Evolutionary conservation across 208 protist genomes (phyloP), one percentile per base, ranked within the genome.

Genomic region (Wallacemonas sp.): DNA sequence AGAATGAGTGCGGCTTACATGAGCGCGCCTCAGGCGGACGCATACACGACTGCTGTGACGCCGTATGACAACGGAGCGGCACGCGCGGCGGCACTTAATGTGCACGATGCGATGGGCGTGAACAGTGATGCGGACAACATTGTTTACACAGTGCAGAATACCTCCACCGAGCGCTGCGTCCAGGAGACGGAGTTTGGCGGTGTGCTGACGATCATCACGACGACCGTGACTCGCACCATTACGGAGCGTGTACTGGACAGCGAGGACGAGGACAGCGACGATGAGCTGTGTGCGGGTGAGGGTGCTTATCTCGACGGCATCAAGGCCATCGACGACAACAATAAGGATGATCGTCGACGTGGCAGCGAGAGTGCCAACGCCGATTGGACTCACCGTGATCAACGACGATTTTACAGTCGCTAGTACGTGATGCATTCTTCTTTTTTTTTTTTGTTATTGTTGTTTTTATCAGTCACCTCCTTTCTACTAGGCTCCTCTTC

Each of bases 231-330:
- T 17, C 77, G 79, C 49, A 86, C 79, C 44, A 81, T 90, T 45
- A 90, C 87, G 56, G 84, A 90, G 68, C 82, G 68, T 5, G 55
- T 82, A 3, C 65, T 87, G 19, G 72, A 66, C 22, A 93, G 80
- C 39, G 77, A 87, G 28, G 79, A 84, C 28, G 81, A 88, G 41
- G 71, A 76, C 31, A 66, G 62, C 47, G 75, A 70, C 58, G 74
- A 77, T 22, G 75, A 86, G 14, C 60, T 65, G n/a, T 39, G 77
- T 28, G 51, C 72, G 15, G 66, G 62, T n/a, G 54, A 72, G 5
- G 65, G 56, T 8, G 21, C 28, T 5, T 58, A 39, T 19, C 51
- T 58, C n/a, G 51, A 58, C 9, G 51, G 51, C 12, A 14, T 58
- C 12, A 26, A n/a, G 17, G 44, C 17, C 44, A 49, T 14, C 44